Percentiles rank a stretch among this genome's conserved stretches.
These are phyloP conservation scores for Dactylonectria macrodidyma DNA, from an alignment of 2,329 filamentous ascomycete species.

Conservation along the genomic window DNA sequence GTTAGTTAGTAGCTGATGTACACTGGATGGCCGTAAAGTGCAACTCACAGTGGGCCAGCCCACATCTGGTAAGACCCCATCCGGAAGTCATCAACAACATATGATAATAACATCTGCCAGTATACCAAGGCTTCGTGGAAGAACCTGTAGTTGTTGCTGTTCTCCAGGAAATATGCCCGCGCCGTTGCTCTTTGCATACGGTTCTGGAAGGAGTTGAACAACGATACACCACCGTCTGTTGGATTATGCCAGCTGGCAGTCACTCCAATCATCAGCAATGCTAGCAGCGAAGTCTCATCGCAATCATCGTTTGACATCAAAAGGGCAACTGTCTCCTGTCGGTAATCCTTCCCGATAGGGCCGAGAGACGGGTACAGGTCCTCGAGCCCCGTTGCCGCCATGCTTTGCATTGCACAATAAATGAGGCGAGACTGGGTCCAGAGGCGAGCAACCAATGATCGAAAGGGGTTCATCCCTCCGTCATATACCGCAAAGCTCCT, in stretches of 20 bases:
- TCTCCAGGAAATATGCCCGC: conserved; percentile 1
- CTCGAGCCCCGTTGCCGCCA: conserved; percentile 34
- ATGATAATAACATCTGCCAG: conserved; percentile 36
- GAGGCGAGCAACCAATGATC: conserved; percentile 25
- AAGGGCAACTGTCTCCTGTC: conserved; percentile 24
- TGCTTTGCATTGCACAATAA: conserved; percentile 31
- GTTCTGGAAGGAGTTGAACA: conserved; percentile 36
- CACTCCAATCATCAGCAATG: conserved; percentile 33
- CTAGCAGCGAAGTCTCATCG: conserved; percentile 30
- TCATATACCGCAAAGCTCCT: conserved; percentile 33
- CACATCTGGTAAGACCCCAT: conserved; percentile 21
- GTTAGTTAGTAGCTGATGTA: background rate
- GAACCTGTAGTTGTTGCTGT: conserved; percentile 29
- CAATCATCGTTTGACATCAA: conserved; percentile 25
- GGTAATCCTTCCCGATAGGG: conserved; percentile 24
- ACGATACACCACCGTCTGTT: conserved; percentile 22
- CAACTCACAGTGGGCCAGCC: conserved; percentile 19
- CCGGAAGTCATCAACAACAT: conserved; percentile 30
- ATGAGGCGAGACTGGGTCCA: conserved; percentile 31
- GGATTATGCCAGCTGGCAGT: conserved; percentile 34
- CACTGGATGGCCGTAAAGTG: too few species aligned
- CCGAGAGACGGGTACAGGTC: conserved; percentile 26
- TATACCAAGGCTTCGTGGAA: conserved; percentile 33
- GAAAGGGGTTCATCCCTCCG: conserved; percentile 32
- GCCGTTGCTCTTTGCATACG: conserved; percentile 27